Percentiles rank a stretch among this genome's conserved stretches.
phyloP scores from a whole-genome alignment of 192 early-diverging fungal genomes.

The Kappamyces sp. region DNA sequence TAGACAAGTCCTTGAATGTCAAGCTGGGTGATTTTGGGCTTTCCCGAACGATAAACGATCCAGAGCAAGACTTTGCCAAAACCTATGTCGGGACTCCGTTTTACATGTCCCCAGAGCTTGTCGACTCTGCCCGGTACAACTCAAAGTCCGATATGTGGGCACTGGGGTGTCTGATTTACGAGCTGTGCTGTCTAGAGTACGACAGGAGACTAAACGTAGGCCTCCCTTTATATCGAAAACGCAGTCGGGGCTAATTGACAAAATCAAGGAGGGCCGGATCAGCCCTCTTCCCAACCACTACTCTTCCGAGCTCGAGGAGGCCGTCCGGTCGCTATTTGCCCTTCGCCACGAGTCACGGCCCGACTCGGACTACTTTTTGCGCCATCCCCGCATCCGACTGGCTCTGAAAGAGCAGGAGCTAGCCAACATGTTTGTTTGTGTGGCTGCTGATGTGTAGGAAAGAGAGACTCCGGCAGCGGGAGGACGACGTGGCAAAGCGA shows the following conservation, averaged over 20 bases:
- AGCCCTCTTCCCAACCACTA: slow-evolving; percentile 43
- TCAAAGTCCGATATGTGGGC: slow-evolving; percentile 72
- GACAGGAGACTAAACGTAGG: slow-evolving; percentile 27
- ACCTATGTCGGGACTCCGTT: slow-evolving; percentile 77
- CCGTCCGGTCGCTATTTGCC: slow-evolving; percentile 15
- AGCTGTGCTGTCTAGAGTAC: slow-evolving; percentile 68
- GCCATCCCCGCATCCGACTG: not conserved
- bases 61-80: slow-evolving; percentile 58
- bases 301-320: slow-evolving; percentile 27
- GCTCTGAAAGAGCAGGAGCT: slow-evolving; percentile 18
- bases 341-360: slow-evolving; percentile 2
- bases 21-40: slow-evolving; percentile 77
- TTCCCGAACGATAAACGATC: slow-evolving; percentile 53
- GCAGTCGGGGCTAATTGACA: slow-evolving; percentile 46
- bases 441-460: slow-evolving; percentile 13
- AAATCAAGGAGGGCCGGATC: slow-evolving; percentile 55
- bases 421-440: slow-evolving; percentile 9
- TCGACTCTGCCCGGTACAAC: slow-evolving; percentile 62
- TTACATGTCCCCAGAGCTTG: slow-evolving; percentile 76
- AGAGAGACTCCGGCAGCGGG: slow-evolving; percentile 6
- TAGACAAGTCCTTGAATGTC: slow-evolving; percentile 59
- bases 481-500: not conserved
- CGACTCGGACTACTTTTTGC: slow-evolving; percentile 3
- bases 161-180: slow-evolving; percentile 63
- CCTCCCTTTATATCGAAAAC: slow-evolving; percentile 68